Percentiles rank a stretch among this genome's conserved stretches.
phyloP scores from a whole-genome alignment of 495 filamentous ascomycete genomes.

The Astrothelium subdiscretum region DNA sequence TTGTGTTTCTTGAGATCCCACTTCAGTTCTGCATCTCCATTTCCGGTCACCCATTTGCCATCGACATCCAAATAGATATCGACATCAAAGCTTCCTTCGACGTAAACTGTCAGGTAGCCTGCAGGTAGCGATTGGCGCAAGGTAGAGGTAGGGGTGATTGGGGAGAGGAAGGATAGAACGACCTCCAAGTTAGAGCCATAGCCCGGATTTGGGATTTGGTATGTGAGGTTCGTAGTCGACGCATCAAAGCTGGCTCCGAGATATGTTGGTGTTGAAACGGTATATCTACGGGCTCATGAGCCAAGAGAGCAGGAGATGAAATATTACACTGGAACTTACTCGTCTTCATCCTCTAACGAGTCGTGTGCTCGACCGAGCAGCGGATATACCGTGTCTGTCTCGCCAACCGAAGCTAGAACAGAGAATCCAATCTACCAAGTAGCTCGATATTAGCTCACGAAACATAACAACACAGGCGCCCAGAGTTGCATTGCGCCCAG shows the following conservation, averaged over 20 bases:
- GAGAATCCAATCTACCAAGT: slow-evolving; percentile 58
- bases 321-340: slow-evolving; percentile 27
- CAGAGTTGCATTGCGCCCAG: no score
- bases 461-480: no score
- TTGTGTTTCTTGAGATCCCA: slow-evolving; percentile 51
- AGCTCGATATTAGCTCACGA: neutral
- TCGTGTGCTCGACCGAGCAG: slow-evolving; percentile 81
- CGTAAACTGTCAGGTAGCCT: slow-evolving; percentile 67
- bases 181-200: slow-evolving; percentile 38
- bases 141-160: slow-evolving; percentile 86
- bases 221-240: slow-evolving; percentile 86
- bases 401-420: slow-evolving; percentile 64
- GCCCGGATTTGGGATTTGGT: slow-evolving; percentile 46
- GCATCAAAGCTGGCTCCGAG: slow-evolving; percentile 77
- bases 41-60: slow-evolving; percentile 78
- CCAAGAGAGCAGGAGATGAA: neutral
- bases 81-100: slow-evolving; percentile 58
- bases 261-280: slow-evolving; percentile 60
- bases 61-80: slow-evolving; percentile 81
- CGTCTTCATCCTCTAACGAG: slow-evolving; percentile 42
- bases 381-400: slow-evolving; percentile 64
- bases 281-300: slow-evolving; percentile 37
- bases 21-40: slow-evolving; percentile 51
- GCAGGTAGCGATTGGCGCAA: slow-evolving; percentile 84
- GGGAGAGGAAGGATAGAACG: slow-evolving; percentile 77